Base-by-base conservation (phyloP, 768 basidiomycete genomes). In the Xerocomellus intermedius region DNA sequence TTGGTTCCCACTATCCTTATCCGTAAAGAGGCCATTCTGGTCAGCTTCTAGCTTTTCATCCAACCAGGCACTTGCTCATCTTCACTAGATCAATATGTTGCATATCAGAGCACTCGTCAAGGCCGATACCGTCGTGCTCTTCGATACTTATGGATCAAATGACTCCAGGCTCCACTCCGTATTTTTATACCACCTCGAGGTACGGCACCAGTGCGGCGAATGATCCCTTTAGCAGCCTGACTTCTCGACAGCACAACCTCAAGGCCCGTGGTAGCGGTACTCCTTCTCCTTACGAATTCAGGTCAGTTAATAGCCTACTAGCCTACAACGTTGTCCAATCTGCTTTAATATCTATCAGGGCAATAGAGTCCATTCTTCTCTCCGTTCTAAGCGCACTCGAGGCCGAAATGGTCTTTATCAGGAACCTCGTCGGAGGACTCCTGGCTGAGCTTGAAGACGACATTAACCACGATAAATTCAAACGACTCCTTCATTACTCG, bases 91-190 rank as follows among this genome's bases (percentile, higher is more conserved):
- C 46, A 98, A 96, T 64, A 89, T 98, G 39, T 82, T 98, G 32
- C 96, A 98, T 66, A 93, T 98, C 46, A 85, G 96, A 49, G 94
- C 94, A 2, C 82, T 98, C 39, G 88, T 98, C 67, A 98, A 98
- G 72, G 89, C 94, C 9, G 91, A 97, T 68, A 78, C 89, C 37
- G 91, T 97, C 42, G 79, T 96, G 35, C 80, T 98, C 38, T 98
- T 98, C 68, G 95, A 98, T 66, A 88, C 90, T 1, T 92, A 86
- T 67, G 95, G 94, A 9, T 92, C 89, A 24, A 82, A 84, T 14
- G 90, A 95, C 70, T 94, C 92, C 3, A 77, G 86, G 53, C 79
- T 94, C 8, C 91, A 94, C 68, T 91, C 89, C 36, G 87, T 87
- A 13, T 94, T 94, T 68, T 73, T 94, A 55, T 92, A 93, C 65